Base-by-base conservation (phyloP, 2,329 filamentous ascomycete genomes). In the Plectosphaerella plurivora region DNA sequence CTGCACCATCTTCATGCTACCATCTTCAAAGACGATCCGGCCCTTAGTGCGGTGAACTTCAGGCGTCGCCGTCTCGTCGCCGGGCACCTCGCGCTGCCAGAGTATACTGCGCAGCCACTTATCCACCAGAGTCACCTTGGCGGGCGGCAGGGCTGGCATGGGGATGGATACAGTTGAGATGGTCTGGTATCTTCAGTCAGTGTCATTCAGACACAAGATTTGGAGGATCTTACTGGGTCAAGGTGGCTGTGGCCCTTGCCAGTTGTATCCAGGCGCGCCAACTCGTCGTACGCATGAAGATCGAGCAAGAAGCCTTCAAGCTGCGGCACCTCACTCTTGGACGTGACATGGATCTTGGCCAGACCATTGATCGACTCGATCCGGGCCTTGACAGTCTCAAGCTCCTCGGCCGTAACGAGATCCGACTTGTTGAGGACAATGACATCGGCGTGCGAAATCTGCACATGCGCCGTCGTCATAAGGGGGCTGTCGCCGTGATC, bases 381-480 rank as follows among this genome's bases (percentile, higher is more conserved):
- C 45, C 94, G 82, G 15, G 81, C 76, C 56, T 78, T 79, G 8
- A 97, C 89, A 0, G 65, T 70, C n/a, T 82, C 70, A 1, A 97
- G 78, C 61, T 96, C 84, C 7, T 80, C 72, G 1, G 79, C 67
- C 6, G 79, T 82, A 4, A 97, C 91, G 4, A 97, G 76, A 65
- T 99, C 94, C 3, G 86, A 79, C 69, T 99, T 99, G 73, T 99
- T 99, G 60, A 99, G 83, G 39, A 99, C 83, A 45, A 99, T 82
- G 9, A 97, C 91, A 70, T 99, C 94, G 7, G 94, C 94, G 63
- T 99, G 93, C 1, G 91, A 97, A 55, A 99, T 96, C 64, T 99
- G 94, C 47, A 97, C 80, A 68, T 99, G 94, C 1, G 94, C 94
- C 3, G 90, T 96, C 0, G 93, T 97, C 69, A 97, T 82, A 9